Evolutionary conservation across 1,284 basidiomycete genomes (phyloP).

Genomic region (Ustilago vetiveriae): DNA sequence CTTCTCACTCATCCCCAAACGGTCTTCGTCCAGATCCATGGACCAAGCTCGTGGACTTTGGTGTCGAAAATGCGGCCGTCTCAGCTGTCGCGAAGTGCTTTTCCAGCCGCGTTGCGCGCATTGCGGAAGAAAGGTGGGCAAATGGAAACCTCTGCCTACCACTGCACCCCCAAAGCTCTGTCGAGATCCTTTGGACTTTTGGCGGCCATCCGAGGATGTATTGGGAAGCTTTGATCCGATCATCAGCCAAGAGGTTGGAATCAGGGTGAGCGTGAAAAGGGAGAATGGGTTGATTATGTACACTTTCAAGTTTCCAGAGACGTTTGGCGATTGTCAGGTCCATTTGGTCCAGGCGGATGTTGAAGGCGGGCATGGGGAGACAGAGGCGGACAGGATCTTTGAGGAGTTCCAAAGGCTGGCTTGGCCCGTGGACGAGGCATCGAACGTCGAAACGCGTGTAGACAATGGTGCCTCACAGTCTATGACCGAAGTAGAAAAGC

Average conservation of each 20-base stretch:
- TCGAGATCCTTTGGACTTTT: constrained; percentile 3
- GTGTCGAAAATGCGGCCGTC: constrained; percentile 34
- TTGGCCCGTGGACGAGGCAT: too few relatives aligned
- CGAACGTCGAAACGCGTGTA: too few relatives aligned
- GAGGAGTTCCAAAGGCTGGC: constrained; percentile 14
- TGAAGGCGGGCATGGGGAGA: constrained; percentile 8
- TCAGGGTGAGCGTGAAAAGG: constrained; percentile 6
- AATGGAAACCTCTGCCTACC: constrained; percentile 14
- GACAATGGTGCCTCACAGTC: not conserved
- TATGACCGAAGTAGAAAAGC: not conserved
- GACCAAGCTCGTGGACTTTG: constrained; percentile 36
- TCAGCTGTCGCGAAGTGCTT: constrained; percentile 40
- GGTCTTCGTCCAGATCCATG: constrained; percentile 8
- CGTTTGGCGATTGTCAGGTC: constrained; percentile 34
- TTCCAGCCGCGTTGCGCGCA: constrained; percentile 29
- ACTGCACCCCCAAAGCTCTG: constrained; percentile 7
- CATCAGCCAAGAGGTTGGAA: constrained; percentile 15
- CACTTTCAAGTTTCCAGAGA: constrained; percentile 19
- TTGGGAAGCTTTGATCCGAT: constrained; percentile 13
- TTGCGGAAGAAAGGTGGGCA: constrained; percentile 15
- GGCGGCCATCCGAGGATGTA: too few relatives aligned
- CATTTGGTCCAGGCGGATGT: constrained; percentile 41
- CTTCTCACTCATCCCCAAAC: constrained; percentile 16
- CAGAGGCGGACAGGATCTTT: constrained; percentile 27
- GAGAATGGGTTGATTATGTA: constrained; percentile 15